These are phyloP conservation scores for Rhizopus sp. DNA, from an alignment of 371 early-diverging fungal species.

Conservation along the genomic window DNA sequence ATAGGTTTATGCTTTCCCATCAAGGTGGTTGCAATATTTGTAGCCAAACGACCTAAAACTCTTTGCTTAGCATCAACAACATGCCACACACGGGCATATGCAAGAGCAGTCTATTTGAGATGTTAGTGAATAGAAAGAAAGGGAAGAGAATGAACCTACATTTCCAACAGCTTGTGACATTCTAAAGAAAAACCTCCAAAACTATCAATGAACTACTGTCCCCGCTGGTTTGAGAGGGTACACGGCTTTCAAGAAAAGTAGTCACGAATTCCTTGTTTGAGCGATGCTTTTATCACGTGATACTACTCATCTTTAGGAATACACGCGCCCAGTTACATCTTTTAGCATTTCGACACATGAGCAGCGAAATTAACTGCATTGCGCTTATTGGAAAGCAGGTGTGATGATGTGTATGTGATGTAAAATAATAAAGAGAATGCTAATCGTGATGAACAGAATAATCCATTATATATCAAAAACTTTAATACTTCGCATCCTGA, in stretches of 20 bases:
- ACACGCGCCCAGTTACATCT: too few relatives aligned
- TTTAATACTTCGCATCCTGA: constrained; percentile 75
- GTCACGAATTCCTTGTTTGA: too few relatives aligned
- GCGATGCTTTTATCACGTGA: too few relatives aligned
- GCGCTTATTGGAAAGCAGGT: constrained; percentile 71
- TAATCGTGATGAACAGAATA: constrained; percentile 58
- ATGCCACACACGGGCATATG: constrained; percentile 95
- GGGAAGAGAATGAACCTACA: constrained; percentile 33
- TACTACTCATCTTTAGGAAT: too few relatives aligned
- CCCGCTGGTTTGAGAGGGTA: too few relatives aligned
- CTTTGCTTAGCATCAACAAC: constrained; percentile 91
- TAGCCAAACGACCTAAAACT: constrained; percentile 87
- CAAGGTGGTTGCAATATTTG: constrained; percentile 88
- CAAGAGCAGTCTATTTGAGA: constrained; percentile 71
- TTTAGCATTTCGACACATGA: constrained; percentile 25
- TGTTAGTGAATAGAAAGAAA: constrained; percentile 24
- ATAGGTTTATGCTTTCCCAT: constrained; percentile 98
- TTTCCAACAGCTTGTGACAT: constrained; percentile 74
- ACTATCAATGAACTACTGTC: background rate
- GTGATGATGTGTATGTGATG: background rate
- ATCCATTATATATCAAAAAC: constrained; percentile 81
- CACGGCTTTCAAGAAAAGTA: too few relatives aligned
- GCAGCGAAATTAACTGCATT: constrained; percentile 72
- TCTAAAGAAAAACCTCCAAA: too few relatives aligned
- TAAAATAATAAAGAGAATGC: background rate